Conservation (phyloP, 2,329 filamentous ascomycete genomes). For the Talaromyces sp. region DNA sequence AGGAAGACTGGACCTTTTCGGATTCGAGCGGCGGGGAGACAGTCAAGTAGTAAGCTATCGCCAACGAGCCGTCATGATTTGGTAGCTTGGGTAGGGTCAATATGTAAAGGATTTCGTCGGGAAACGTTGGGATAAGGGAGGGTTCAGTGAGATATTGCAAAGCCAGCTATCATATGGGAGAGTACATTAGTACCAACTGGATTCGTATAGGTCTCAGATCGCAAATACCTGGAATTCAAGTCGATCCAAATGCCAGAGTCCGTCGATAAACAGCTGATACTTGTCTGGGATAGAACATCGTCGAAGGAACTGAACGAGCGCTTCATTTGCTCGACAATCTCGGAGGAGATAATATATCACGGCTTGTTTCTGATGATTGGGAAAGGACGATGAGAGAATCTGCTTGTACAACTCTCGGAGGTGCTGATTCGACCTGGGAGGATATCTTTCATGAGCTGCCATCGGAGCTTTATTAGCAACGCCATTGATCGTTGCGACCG, state of each 20-base stretch:
- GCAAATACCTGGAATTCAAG: conserved; percentile 60
- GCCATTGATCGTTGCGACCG: neutral
- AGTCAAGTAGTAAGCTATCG: conserved; percentile 75
- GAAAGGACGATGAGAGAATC: conserved; percentile 62
- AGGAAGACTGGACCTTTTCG: conserved; percentile 58
- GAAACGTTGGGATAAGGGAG: conserved; percentile 73
- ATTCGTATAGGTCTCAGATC: neutral
- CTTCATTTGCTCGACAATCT: conserved; percentile 61
- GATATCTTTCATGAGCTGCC: conserved; percentile 63
- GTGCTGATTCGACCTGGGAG: conserved; percentile 65
- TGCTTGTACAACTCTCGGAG: conserved; percentile 68
- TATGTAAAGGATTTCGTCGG: conserved; percentile 73
- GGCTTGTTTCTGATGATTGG: conserved; percentile 74
- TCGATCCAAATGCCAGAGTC: conserved; percentile 75
- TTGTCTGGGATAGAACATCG: conserved; percentile 66
- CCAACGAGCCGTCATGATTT: conserved; percentile 60
- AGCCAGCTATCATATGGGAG: conserved; percentile 50
- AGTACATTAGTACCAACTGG: neutral
- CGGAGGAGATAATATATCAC: conserved; percentile 80
- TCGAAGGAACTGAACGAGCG: conserved; percentile 58
- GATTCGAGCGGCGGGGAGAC: conserved; percentile 69
- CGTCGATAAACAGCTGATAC: conserved; percentile 77
- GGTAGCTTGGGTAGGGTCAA: conserved; percentile 60
- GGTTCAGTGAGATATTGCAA: conserved; percentile 76
- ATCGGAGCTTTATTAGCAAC: neutral